Conservation (phyloP, 2,329 filamentous ascomycete genomes). For the Nothopassalora personata region DNA sequence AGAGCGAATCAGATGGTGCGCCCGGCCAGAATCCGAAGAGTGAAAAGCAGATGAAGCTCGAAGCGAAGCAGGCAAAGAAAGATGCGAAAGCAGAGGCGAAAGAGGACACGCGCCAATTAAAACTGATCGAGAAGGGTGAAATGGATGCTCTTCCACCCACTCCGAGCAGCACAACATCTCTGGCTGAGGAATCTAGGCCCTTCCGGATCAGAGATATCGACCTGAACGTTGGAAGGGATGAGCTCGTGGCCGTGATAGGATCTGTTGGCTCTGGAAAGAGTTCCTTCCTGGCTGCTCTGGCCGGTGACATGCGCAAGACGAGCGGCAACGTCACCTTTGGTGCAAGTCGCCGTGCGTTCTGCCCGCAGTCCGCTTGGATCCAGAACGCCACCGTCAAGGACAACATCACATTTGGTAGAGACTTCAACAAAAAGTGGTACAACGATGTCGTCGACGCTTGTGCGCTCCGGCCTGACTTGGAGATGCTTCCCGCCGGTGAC, state of each 20-base stretch:
- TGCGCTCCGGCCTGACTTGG: conserved; percentile 75
- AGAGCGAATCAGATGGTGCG: conserved; percentile 36
- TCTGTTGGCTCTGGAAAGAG: conserved; percentile 87
- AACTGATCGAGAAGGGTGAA: conserved; percentile 30
- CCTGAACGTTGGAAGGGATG: conserved; percentile 64
- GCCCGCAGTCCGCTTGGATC: conserved; percentile 96
- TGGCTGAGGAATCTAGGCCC: conserved; percentile 56
- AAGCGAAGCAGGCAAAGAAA: conserved; percentile 41
- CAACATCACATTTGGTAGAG: conserved; percentile 87
- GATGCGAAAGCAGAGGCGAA: conserved; percentile 40
- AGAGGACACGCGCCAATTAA: conserved; percentile 32
- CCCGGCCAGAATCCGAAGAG: conserved; percentile 28
- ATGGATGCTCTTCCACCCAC: conserved; percentile 14
- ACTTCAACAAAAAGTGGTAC: conserved; percentile 69
- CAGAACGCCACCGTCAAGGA: conserved; percentile 83
- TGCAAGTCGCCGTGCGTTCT: conserved; percentile 72
- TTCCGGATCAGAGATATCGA: conserved; percentile 68
- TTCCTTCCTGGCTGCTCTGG: conserved; percentile 79
- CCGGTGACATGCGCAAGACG: conserved; percentile 89
- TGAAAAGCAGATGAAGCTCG: conserved; percentile 36
- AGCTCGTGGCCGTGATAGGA: conserved; percentile 80
- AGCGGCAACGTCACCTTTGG: conserved; percentile 68
- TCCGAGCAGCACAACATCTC: conserved; percentile 35
- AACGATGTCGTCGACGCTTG: conserved; percentile 78
- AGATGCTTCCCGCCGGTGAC: conserved; percentile 89